Base-by-base conservation (phyloP, 1,284 basidiomycete genomes). In the Earliella scabrosa region DNA sequence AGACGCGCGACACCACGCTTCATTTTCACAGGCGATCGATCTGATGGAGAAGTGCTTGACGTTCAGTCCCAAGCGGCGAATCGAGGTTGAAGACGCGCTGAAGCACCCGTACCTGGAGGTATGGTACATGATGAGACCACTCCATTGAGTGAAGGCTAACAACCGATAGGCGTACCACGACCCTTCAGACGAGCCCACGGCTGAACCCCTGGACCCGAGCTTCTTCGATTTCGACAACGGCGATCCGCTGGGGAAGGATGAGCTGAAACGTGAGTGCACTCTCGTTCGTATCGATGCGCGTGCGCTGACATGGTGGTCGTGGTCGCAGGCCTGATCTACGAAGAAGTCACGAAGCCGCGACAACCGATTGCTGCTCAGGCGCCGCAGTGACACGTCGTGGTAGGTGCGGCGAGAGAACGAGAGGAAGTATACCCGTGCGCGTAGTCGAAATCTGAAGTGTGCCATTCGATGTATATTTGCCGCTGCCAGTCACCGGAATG, bases 171-270 rank as follows among this genome's bases (percentile, higher is more conserved):
- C 93, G 1, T 96, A 96, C 71, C 94, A 97, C 65, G 95, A 97
- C 70, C 86, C 90, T 3, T 82, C 85, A 21, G 95, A 97, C 70
- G 95, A 97, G 71, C 93, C 93, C 0, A 82, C 83, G 1, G 91
- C 93, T 0, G 81, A 84, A 57, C 88, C 90, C 1, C 80, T 97
- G 13, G 88, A 92, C 55, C 88, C 93, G 8, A 87, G 86, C 16
- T 96, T 96, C 75, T 97, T 97, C 71, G 87, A 96, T 68, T 96
- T 97, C 72, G 93, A 95, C 63, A 83, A 86, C 56, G 86, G 86
- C 0, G 79, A 83, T 49, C 76, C 82, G n/a, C 66, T 88, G 54
- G 77, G 80, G 18, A 91, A 89, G 65, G 89, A 90, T 64, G 64
- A 85, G 52, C 70, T 91, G 47, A 91, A 91, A 80, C 76, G 90